Percentiles rank a stretch among this genome's conserved stretches.
Evolutionary conservation across 441 rosid species (phyloP).

Genomic region (Syzygium syzygioides): DNA sequence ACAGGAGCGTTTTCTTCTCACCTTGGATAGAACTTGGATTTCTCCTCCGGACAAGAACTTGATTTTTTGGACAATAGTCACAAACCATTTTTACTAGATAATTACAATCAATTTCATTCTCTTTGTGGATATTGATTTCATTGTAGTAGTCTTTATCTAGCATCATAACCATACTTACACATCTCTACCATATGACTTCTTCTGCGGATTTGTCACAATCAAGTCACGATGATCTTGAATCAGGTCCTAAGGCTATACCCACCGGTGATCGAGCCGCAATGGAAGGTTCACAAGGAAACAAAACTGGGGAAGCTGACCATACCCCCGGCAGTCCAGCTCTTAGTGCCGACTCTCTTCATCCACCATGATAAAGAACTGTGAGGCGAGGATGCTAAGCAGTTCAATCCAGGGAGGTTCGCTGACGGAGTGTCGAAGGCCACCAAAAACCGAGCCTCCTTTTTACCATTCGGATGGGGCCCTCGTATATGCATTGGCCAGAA

Average conservation of each 20-base stretch:
- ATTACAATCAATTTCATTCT: neutral
- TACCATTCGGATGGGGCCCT: conserved; percentile 45
- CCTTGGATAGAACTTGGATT: neutral
- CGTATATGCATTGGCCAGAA: conserved; percentile 52
- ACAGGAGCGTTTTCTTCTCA: neutral
- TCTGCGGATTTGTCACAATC: neutral
- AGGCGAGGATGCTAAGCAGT: conserved; percentile 32
- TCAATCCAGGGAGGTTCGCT: conserved; percentile 40
- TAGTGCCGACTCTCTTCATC: conserved; percentile 22
- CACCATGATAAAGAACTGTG: conserved; percentile 28
- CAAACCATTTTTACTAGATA: neutral
- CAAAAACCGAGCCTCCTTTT: conserved; percentile 28
- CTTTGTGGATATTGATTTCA: neutral
- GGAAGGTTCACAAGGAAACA: neutral
- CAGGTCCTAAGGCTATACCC: neutral
- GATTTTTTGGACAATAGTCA: too few relatives aligned
- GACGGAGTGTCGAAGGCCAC: conserved; percentile 36
- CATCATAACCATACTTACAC: neutral
- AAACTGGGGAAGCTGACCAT: neutral
- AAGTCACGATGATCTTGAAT: neutral
- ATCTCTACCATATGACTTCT: neutral
- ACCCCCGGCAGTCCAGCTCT: neutral
- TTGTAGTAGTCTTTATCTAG: neutral
- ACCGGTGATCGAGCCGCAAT: too few relatives aligned
- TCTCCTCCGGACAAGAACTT: neutral